Evolutionary conservation across 805 yeast genomes (phyloP).

Genomic region (Cyberlindnera meyerae): DNA sequence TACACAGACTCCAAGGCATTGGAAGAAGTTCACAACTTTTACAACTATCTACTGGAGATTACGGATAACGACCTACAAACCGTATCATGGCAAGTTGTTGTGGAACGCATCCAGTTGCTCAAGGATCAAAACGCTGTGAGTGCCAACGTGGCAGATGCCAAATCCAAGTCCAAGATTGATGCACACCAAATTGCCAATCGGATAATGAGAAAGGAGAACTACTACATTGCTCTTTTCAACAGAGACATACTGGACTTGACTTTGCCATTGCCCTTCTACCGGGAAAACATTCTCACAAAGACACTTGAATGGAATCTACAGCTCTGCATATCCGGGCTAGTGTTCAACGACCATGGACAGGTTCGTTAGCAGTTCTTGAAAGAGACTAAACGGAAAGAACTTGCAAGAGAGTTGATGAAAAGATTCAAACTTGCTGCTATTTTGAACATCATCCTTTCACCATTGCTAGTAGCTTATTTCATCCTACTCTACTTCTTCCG

Average conservation of each 20-base stretch:
- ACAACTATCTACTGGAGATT: conserved; percentile 62
- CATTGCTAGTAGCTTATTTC: conserved; percentile 81
- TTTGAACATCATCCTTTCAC: conserved; percentile 76
- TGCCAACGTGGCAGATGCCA: conserved; percentile 48
- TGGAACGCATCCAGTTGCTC: conserved; percentile 64
- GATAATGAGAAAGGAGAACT: conserved; percentile 93
- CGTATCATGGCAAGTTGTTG: conserved; percentile 86
- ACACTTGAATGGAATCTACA: conserved; percentile 94
- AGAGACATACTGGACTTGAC: conserved; percentile 67
- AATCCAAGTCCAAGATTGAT: conserved; percentile 69
- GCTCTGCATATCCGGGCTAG: conserved; percentile 79
- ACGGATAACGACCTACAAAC: conserved; percentile 84
- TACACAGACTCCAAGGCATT: conserved; percentile 62
- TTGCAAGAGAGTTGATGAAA: conserved; percentile 66
- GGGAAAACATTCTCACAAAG: conserved; percentile 55
- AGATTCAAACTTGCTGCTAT: conserved; percentile 86
- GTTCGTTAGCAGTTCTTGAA: conserved; percentile 66
- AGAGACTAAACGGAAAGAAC: conserved; percentile 58
- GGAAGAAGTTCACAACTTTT: conserved; percentile 73
- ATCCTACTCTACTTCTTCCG: conserved; percentile 79
- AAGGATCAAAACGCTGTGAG: conserved; percentile 72
- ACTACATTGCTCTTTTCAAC: conserved; percentile 84
- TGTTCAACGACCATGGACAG: conserved; percentile 81
- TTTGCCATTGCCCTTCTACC: conserved; percentile 46
- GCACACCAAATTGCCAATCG: conserved; percentile 95